phyloP scores from a whole-genome alignment of 2,329 filamentous ascomycete species.

The Pezicula rhizophila region DNA sequence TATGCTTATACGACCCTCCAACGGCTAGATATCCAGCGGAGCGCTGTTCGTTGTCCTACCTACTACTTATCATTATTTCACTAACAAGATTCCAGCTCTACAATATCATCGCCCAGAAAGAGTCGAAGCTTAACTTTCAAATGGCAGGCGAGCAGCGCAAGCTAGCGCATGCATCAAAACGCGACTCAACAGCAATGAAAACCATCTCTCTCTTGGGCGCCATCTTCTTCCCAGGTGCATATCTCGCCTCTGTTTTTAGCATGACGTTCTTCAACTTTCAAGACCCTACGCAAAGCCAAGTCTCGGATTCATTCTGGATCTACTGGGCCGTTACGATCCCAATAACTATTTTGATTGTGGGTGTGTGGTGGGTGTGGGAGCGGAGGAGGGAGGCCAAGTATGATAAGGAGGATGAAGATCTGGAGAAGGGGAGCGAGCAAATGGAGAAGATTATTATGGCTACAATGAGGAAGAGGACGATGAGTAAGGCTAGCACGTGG shows the following conservation, averaged over 20 bases:
- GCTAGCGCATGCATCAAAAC: conserved; percentile 32
- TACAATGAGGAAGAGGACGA: conserved; percentile 21
- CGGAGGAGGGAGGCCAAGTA: conserved; percentile 15
- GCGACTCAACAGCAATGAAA: conserved; percentile 52
- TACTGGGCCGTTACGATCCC: conserved; percentile 58
- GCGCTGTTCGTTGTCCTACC: conserved; percentile 41
- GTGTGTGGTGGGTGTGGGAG: conserved; percentile 43
- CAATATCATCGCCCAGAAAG: conserved; percentile 60
- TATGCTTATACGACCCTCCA: conserved; percentile 58
- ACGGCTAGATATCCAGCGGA: conserved; percentile 54
- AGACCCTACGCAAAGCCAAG: background rate
- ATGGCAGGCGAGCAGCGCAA: conserved; percentile 39
- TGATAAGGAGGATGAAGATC: conserved; percentile 18
- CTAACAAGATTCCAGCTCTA: conserved; percentile 41
- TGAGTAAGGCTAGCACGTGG: conserved; percentile 20
- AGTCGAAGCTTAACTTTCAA: conserved; percentile 57
- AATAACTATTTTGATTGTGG: conserved; percentile 48
- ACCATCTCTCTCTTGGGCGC: conserved; percentile 58
- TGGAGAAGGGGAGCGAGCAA: conserved; percentile 22
- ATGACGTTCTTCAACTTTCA: conserved; percentile 64
- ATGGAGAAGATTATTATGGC: conserved; percentile 23
- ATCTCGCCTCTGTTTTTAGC: conserved; percentile 56
- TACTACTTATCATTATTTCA: background rate
- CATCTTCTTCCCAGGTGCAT: conserved; percentile 57
- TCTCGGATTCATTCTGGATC: conserved; percentile 52